Evolutionary conservation across 345 rosid species (phyloP), one percentile per base, ranked within the genome.

Genomic region (Eucalyptus polyanthemos): DNA sequence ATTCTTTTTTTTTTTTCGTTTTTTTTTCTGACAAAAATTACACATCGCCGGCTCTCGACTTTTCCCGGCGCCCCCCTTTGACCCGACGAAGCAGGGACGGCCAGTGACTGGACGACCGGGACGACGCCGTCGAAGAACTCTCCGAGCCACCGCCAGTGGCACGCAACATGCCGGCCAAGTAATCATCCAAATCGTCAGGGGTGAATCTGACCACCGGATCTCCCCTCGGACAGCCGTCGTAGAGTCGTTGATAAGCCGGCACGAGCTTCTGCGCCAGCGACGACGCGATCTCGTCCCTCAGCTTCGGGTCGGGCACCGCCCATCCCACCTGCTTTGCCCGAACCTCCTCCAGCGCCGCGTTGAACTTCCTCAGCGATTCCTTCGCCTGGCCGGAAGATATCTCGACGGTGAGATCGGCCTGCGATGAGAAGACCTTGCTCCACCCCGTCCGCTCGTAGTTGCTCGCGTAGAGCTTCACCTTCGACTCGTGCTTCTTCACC

Each of bases 361-460:
- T 90, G 83, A 90, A 90, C 50, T 31, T 76, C 50, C 16, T 51
- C 37, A 90, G 53, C 54, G 21, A 17, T 14, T 85, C 88, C 91
- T 67, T 76, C 37, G 65, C 90, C 65, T 89, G 85, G 31, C 29
- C 88, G 50, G 29, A 37, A 25, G 87, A 44, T 42, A 87, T 58
- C 49, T 31, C 87, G 34, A 51, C 87, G 7, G 76, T 25, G 40
- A 17, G 72, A 58, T 58, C 80, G 27, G 83, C 5, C 60, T 8
- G n/a, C 14, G 86, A 76, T 25, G 89, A 49, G 88, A 90, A 4
- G 49, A 90, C 91, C 47, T 86, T 65, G 42, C 86, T 85, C 91
- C 91, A 90, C 4, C 88, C 89, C 24, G 65, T 65, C 86, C 89
- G 85, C 89, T 83, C 88, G 89, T 90, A 90, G 42, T 88, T 90